A percentile compares a stretch with the other conserved stretches of the same genome.
These are phyloP conservation scores for Penicillium bialowiezense DNA, from an alignment of 495 filamentous ascomycete genomes.

Conservation along the genomic window DNA sequence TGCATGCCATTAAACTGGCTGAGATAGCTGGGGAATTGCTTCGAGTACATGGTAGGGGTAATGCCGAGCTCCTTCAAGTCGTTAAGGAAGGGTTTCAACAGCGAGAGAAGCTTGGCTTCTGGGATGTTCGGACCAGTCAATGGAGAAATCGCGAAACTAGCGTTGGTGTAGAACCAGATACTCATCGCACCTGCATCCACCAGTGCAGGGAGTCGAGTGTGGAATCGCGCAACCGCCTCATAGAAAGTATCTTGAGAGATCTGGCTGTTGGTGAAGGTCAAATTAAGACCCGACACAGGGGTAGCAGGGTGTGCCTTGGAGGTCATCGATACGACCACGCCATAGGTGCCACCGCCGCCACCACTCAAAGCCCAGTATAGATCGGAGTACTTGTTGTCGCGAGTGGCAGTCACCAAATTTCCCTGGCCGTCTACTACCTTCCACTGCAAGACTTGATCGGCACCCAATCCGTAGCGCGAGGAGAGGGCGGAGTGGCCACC, in stretches of 20 bases:
- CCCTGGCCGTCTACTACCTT: constrained; percentile 57
- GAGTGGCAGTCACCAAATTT: constrained; percentile 47
- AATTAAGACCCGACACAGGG: constrained; percentile 23
- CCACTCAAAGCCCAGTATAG: constrained; percentile 68
- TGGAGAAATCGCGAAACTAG: constrained; percentile 44
- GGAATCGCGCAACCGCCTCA: constrained; percentile 36
- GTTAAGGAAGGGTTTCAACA: constrained; percentile 32
- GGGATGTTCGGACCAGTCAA: constrained; percentile 36
- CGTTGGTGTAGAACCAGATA: constrained; percentile 47
- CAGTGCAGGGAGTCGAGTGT: constrained; percentile 37
- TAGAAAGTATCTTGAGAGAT: constrained; percentile 43
- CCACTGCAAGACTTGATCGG: constrained; percentile 62
- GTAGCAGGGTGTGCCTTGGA: constrained; percentile 41
- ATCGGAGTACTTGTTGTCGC: constrained; percentile 52
- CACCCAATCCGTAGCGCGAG: constrained; percentile 54
- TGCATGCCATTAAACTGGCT: constrained; percentile 43
- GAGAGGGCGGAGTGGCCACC: constrained; percentile 59
- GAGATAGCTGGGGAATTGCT: constrained; percentile 42
- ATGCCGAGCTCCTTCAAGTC: constrained; percentile 27
- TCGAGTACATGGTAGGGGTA: constrained; percentile 20
- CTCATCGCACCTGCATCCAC: constrained; percentile 53
- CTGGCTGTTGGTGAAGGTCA: constrained; percentile 28
- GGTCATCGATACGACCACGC: constrained; percentile 58
- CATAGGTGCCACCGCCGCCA: constrained; percentile 63
- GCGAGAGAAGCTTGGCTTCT: constrained; percentile 15